phyloP scores from a whole-genome alignment of 2,329 filamentous ascomycete genomes.

The Fusarium scirpi region DNA sequence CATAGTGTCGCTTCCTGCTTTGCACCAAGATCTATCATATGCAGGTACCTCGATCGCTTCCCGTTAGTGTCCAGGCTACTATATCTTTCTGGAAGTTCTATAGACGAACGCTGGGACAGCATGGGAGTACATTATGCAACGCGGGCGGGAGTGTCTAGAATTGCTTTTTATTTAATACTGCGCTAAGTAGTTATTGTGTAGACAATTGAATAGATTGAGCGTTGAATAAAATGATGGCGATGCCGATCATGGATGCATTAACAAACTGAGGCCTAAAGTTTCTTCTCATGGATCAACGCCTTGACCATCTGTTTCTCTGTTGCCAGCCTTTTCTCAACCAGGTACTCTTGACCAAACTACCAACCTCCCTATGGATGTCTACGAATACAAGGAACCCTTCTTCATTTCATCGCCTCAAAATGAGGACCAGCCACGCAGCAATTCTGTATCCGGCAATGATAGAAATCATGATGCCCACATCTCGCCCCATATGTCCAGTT shows the following conservation, averaged over 20 bases:
- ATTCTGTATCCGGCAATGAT: slow-evolving; percentile 72
- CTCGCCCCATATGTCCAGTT: slow-evolving; percentile 76
- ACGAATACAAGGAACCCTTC: background rate
- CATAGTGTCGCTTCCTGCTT: background rate
- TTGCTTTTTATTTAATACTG: background rate
- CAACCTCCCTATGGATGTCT: background rate
- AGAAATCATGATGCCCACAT: slow-evolving; percentile 81
- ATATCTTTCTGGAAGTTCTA: background rate
- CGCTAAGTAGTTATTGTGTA: background rate
- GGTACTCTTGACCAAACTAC: background rate
- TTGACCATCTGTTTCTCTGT: background rate
- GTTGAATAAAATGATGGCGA: background rate
- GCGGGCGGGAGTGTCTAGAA: background rate
- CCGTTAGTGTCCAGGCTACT: background rate
- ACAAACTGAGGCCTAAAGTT: background rate
- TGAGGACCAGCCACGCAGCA: slow-evolving; percentile 73
- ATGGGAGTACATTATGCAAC: slow-evolving; percentile 13
- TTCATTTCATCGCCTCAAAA: slow-evolving; percentile 39
- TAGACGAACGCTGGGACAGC: background rate
- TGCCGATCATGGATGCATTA: background rate
- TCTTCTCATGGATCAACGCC: background rate
- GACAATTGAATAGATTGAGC: background rate
- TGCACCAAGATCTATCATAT: slow-evolving; percentile 1
- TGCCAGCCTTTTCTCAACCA: background rate
- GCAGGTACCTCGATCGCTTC: slow-evolving; percentile 6